Conservation (phyloP, 2,329 filamentous ascomycete species). For the Aurifilum marmelostoma region DNA sequence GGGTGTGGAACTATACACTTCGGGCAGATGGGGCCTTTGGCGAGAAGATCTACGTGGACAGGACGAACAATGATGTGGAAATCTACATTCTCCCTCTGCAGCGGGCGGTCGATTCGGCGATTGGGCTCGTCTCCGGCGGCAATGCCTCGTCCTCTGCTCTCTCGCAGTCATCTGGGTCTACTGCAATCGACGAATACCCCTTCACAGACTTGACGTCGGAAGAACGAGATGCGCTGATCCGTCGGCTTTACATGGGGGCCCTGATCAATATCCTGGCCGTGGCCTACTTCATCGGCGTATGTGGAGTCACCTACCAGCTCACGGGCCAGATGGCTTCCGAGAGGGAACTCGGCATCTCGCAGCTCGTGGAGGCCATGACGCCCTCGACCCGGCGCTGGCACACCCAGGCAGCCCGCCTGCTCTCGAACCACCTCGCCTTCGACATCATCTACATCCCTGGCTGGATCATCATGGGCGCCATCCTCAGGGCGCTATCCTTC, state of each 20-base stretch:
- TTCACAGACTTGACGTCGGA: slow-evolving; percentile 74
- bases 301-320: slow-evolving; percentile 84
- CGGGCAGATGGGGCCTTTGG: slow-evolving; percentile 64
- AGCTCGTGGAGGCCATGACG: slow-evolving; percentile 90
- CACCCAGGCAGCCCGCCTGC: slow-evolving; percentile 74
- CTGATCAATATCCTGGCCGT: slow-evolving; percentile 79
- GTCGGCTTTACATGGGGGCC: slow-evolving; percentile 69
- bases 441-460: slow-evolving; percentile 78
- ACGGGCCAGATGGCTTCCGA: slow-evolving; percentile 85
- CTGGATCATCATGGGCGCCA: slow-evolving; percentile 77
- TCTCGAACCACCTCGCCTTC: slow-evolving; percentile 81
- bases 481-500: slow-evolving; percentile 68
- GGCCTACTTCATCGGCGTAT: slow-evolving; percentile 76
- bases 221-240: slow-evolving; percentile 68
- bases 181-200: slow-evolving; percentile 63
- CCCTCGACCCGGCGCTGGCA: slow-evolving; percentile 75
- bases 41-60: slow-evolving; percentile 55
- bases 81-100: slow-evolving; percentile 71
- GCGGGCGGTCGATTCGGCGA: slow-evolving; percentile 67
- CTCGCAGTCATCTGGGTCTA: background rate
- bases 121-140: slow-evolving; percentile 49
- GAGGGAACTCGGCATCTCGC: slow-evolving; percentile 83
- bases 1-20: slow-evolving; percentile 73
- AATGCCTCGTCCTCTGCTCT: slow-evolving; percentile 24
- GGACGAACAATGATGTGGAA: slow-evolving; percentile 63